Evolutionary conservation across 192 early-diverging fungal genomes (phyloP).

Genomic region (Dissophora ornata): DNA sequence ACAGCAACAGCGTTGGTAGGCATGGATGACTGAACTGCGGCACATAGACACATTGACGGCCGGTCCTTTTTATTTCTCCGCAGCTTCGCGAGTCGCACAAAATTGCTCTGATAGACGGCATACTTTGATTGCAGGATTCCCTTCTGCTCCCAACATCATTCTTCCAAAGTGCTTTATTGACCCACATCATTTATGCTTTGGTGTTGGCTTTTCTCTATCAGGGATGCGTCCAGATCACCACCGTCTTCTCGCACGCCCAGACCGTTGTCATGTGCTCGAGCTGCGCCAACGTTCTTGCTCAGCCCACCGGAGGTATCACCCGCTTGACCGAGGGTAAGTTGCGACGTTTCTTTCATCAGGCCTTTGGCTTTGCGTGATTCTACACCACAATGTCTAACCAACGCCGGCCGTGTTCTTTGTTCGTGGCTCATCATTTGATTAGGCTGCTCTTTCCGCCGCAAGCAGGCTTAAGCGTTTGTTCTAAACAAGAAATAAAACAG

Average conservation of each 20-base stretch:
- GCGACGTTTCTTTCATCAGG: conserved; percentile 3
- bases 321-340: conserved; percentile 91
- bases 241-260: conserved; percentile 99
- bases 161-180: not conserved
- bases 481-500: conserved; percentile 29
- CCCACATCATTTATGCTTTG: not conserved
- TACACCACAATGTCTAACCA: too few relatives aligned
- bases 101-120: too few relatives aligned
- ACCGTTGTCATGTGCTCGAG: conserved; percentile 96
- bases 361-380: too few relatives aligned
- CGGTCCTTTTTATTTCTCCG: too few relatives aligned
- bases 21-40: too few relatives aligned
- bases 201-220: not conserved
- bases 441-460: conserved; percentile 58
- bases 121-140: too few relatives aligned
- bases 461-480: conserved; percentile 55
- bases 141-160: too few relatives aligned
- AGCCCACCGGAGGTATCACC: conserved; percentile 98
- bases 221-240: conserved; percentile 97
- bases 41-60: too few relatives aligned
- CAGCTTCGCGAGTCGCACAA: too few relatives aligned
- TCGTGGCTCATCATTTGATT: too few relatives aligned
- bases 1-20: too few relatives aligned
- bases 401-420: too few relatives aligned
- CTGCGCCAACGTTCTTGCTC: conserved; percentile 97